Conservation (phyloP, 805 yeast genomes). For the Metschnikowia lachancei region DNA sequence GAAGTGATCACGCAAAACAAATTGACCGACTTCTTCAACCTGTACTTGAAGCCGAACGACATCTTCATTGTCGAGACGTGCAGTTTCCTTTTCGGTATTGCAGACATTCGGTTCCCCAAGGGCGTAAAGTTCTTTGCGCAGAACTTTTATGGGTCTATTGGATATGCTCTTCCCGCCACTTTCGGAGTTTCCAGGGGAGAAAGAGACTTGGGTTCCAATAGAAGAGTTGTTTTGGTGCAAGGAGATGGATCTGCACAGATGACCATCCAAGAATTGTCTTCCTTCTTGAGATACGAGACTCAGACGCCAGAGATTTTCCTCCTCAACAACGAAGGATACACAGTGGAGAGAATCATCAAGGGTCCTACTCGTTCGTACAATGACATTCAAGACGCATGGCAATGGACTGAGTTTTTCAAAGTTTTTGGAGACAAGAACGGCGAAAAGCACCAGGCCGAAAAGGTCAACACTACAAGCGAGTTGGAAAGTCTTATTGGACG, state of each 20-base stretch:
- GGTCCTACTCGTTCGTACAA: constrained; percentile 78
- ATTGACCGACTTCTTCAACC: constrained; percentile 35
- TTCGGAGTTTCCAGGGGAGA: constrained; percentile 78
- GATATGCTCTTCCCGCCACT: constrained; percentile 83
- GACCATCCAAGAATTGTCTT: constrained; percentile 82
- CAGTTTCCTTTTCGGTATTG: constrained; percentile 72
- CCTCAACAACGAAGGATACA: constrained; percentile 83
- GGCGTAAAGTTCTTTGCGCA: constrained; percentile 57
- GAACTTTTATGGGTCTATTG: constrained; percentile 80
- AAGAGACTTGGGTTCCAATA: constrained; percentile 47
- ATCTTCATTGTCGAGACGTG: constrained; percentile 80
- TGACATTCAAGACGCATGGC: constrained; percentile 79
- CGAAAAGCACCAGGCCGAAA: constrained; percentile 24
- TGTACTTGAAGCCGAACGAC: constrained; percentile 56
- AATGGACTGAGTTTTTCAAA: constrained; percentile 68
- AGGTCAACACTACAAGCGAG: constrained; percentile 21
- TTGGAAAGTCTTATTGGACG: constrained; percentile 21
- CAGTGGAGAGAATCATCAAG: constrained; percentile 82
- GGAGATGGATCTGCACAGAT: constrained; percentile 96
- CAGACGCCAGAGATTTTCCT: constrained; percentile 65
- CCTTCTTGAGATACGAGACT: constrained; percentile 56
- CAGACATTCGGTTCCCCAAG: constrained; percentile 62
- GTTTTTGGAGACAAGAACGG: constrained; percentile 54
- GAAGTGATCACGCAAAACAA: constrained; percentile 31
- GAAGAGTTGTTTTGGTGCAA: constrained; percentile 69